Conservation (phyloP, 1,139 yeast species). For the Debaryomycetaceae sp. region DNA sequence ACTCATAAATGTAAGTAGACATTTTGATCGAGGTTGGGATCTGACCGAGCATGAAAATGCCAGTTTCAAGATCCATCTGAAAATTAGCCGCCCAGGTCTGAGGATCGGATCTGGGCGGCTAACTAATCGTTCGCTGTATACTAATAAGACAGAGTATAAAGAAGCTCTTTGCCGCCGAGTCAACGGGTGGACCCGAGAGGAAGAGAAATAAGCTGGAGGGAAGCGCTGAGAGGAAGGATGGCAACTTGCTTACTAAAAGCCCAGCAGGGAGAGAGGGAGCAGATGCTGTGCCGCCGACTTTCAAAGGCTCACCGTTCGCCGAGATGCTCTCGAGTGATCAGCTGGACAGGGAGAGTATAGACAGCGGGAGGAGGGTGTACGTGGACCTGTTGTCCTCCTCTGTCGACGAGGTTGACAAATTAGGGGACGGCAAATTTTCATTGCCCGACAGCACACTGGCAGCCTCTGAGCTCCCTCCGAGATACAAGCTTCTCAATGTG, state of each 20-base stretch:
- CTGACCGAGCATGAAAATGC: no score
- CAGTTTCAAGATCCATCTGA: no score
- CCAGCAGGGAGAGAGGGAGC: no score
- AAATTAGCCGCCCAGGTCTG: not conserved
- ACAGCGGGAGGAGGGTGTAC: not conserved
- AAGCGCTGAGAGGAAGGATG: not conserved
- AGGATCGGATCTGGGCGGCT: no score
- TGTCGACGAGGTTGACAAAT: not conserved
- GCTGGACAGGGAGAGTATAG: not conserved
- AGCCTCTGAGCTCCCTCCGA: constrained; percentile 16
- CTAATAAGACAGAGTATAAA: constrained; percentile 9
- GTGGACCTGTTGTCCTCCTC: not conserved
- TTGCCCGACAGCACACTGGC: constrained; percentile 1
- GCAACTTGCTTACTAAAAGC: not conserved
- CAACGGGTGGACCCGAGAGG: not conserved
- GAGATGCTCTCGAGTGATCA: not conserved
- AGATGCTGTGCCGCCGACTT: not conserved
- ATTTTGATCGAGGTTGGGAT: no score
- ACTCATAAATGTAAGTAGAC: not conserved
- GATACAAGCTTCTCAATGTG: constrained; percentile 21
- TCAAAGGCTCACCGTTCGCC: no score
- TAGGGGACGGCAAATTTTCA: constrained; percentile 1
- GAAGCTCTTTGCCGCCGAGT: constrained; percentile 6
- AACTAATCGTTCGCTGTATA: not conserved
- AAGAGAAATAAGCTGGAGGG: not conserved